Evolutionary conservation across 805 yeast species (phyloP).

Genomic region (Cyberlindnera xishuangbannaensis): DNA sequence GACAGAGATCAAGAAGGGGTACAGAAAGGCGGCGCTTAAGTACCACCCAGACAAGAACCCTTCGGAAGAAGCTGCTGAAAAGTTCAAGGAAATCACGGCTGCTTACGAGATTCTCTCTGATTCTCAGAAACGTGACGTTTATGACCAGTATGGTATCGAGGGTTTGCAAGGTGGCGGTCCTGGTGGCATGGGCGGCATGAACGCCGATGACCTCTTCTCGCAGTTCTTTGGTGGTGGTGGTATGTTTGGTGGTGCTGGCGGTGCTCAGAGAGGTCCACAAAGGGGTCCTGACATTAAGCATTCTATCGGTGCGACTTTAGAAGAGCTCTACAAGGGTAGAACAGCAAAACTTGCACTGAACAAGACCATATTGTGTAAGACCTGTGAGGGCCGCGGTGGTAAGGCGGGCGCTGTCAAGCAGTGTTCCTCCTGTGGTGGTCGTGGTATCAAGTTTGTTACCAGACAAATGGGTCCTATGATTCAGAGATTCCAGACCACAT

Average conservation of each 20-base stretch:
- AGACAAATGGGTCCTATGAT: conserved; percentile 99
- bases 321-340: conserved; percentile 92
- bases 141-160: conserved; percentile 89
- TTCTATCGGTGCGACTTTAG: conserved; percentile 76
- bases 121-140: conserved; percentile 78
- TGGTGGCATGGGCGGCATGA: conserved; percentile 62
- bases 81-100: conserved; percentile 82
- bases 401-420: conserved; percentile 82
- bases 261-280: conserved; percentile 75
- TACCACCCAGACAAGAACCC: conserved; percentile 83
- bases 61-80: conserved; percentile 89
- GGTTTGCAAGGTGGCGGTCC: conserved; percentile 81
- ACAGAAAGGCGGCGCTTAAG: conserved; percentile 74
- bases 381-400: conserved; percentile 96
- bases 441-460: conserved; percentile 85
- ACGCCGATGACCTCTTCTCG: conserved; percentile 68
- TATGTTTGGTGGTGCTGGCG: conserved; percentile 46
- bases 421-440: conserved; percentile 85
- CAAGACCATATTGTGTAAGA: conserved; percentile 81
- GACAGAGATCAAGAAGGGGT: conserved; percentile 71
- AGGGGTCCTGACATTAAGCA: conserved; percentile 91
- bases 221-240: conserved; percentile 83
- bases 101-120: conserved; percentile 90
- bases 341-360: conserved; percentile 89
- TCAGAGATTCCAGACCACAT: conserved; percentile 92